A percentile compares a stretch with the other conserved stretches of the same genome.
Evolutionary conservation across 768 basidiomycete species (phyloP).

Genomic region (Crassisporium funariophilum): DNA sequence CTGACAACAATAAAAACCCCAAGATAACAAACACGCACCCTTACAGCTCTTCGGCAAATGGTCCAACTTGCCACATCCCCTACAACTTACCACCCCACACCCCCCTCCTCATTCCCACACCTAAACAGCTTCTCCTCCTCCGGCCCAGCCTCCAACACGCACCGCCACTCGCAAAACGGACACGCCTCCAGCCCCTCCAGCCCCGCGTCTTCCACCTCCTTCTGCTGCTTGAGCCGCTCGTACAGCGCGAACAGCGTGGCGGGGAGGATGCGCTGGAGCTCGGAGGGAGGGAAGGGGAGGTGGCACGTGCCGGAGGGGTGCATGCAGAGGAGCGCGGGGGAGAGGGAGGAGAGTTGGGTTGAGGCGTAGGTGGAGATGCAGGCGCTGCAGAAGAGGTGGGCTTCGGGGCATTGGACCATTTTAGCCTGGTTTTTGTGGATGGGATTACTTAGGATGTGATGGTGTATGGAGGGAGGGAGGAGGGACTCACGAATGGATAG

Average conservation of each 20-base stretch:
- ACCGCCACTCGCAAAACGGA: conserved; percentile 88
- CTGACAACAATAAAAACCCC: neutral
- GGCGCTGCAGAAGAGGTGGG: conserved; percentile 80
- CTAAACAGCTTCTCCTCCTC: conserved; percentile 65
- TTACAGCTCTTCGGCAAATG: conserved; percentile 82
- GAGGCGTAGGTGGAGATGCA: conserved; percentile 75
- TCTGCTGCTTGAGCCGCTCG: conserved; percentile 72
- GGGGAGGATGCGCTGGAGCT: conserved; percentile 69
- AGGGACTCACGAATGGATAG: conserved; percentile 63
- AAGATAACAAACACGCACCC: conserved; percentile 40
- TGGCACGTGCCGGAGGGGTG: conserved; percentile 76
- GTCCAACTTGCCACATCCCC: conserved; percentile 79
- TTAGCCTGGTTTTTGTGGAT: conserved; percentile 51
- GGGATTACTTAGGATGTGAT: conserved; percentile 2
- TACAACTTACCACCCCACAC: conserved; percentile 79
- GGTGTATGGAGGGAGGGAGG: neutral
- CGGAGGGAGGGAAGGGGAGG: conserved; percentile 64
- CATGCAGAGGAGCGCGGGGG: conserved; percentile 75
- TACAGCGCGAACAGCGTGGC: conserved; percentile 69
- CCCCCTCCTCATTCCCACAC: conserved; percentile 63
- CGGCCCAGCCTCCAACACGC: conserved; percentile 61
- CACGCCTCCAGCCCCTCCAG: conserved; percentile 86
- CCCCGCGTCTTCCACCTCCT: conserved; percentile 77
- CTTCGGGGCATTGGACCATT: conserved; percentile 88
- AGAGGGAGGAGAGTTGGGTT: conserved; percentile 64